Base-by-base conservation (phyloP, 306 rosid genomes). In the Medicago lupulina region DNA sequence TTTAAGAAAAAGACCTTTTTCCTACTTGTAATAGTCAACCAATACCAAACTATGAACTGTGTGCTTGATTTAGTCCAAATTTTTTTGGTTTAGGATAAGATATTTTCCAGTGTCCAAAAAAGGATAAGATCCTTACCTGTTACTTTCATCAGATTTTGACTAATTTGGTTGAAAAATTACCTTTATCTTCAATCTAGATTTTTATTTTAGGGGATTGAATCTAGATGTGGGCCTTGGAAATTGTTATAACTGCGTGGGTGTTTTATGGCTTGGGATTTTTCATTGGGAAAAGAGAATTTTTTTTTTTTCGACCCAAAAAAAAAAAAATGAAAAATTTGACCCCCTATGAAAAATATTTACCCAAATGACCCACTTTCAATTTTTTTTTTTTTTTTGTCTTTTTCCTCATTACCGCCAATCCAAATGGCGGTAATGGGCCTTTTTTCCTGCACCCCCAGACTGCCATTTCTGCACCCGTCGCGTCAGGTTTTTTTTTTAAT, bases 171-270 rank as follows among this genome's bases (percentile, higher is more conserved):
- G 54, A 64, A 49, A n/a, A 0, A 51, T 65, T 72, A 70, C 39
- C 58, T 81, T 78, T 70, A 25, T 71, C 70, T 75, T 65, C 31
- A 47, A 64, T 74, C 76, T 77, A 69, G 85, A 81, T 40, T 28
- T 28, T 28, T 2, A 1, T 28, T 28, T 28, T 3, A 28, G 31
- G 31, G 4, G 31, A 28, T 75, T 71, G 17, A 47, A 64, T 74
- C 79, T 77, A 69, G 85, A 81, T 40, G 71, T 31, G 7, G 51
- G 28, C 9, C 25, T 54, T 46, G 51, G 6, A 15, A 46, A 46
- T 13, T 46, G 2, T 46, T 46, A 46, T 46, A n/a, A n/a, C n/a
- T 46, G 1, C 50, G 0, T 44, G 12, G 0, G 31, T 4, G 50
- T 44, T 15, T 44, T 44, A 44, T 12, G n/a, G n/a, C 13, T 44